phyloP scores from a whole-genome alignment of 495 filamentous ascomycete species.

The Terfezia claveryi region DNA sequence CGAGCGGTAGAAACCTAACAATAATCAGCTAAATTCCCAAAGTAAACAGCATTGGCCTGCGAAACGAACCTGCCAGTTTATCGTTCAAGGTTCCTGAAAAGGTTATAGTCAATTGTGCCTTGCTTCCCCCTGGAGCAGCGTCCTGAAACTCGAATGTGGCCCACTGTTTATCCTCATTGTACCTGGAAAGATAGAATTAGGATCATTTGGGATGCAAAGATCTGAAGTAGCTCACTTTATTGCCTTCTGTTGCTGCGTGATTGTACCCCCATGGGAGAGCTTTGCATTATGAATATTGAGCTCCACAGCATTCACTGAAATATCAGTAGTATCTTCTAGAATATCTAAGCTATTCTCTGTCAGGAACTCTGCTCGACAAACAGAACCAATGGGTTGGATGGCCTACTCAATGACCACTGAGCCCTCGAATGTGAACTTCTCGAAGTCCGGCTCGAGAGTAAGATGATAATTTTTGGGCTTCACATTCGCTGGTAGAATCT shows the following conservation, averaged over 20 bases:
- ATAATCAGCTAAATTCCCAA: not conserved
- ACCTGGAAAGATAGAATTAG: conserved; percentile 11
- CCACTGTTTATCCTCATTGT: conserved; percentile 41
- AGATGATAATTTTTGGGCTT: conserved; percentile 48
- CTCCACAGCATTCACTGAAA: conserved; percentile 72
- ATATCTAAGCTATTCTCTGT: conserved; percentile 39
- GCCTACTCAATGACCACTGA: conserved; percentile 39
- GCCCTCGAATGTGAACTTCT: conserved; percentile 47
- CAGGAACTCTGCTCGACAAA: not conserved
- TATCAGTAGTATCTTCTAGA: conserved; percentile 58
- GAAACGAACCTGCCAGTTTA: conserved; percentile 42
- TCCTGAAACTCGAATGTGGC: conserved; percentile 42
- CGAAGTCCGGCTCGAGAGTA: conserved; percentile 50
- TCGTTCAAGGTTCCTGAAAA: conserved; percentile 51
- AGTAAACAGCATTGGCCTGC: not conserved
- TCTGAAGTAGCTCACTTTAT: conserved; percentile 17
- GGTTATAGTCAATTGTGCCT: conserved; percentile 41
- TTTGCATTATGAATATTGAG: conserved; percentile 61
- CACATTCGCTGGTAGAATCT: conserved; percentile 41
- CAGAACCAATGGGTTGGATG: not conserved
- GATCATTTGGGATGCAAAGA: too few relatives aligned
- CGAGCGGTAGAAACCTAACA: conserved; percentile 43
- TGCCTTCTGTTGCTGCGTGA: conserved; percentile 7
- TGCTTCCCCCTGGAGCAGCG: conserved; percentile 33
- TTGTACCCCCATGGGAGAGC: conserved; percentile 31